These are phyloP conservation scores for Cladosporium velox DNA, from an alignment of 2,329 filamentous ascomycete species.

Conservation along the genomic window DNA sequence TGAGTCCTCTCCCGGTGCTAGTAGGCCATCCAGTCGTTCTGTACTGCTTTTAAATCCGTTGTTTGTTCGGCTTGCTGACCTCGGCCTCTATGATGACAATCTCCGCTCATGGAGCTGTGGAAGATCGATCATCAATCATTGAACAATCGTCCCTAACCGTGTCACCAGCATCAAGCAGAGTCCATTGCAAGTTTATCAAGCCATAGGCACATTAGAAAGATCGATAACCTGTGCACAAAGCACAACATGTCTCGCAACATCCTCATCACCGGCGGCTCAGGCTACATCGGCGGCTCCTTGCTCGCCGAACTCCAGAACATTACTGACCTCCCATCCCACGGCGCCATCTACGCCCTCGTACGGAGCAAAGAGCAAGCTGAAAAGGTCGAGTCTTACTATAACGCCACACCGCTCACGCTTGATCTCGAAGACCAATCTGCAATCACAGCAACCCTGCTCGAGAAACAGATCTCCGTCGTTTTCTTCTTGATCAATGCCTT, in stretches of 20 bases:
- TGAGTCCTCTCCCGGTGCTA: neutral
- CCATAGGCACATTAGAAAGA: neutral
- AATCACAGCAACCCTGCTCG: constrained; percentile 43
- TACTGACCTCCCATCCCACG: constrained; percentile 44
- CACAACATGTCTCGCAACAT: constrained; percentile 41
- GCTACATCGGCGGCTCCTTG: constrained; percentile 56
- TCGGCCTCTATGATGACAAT: neutral
- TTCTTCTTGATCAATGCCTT: constrained; percentile 52
- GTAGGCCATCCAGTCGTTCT: neutral
- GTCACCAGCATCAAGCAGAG: neutral
- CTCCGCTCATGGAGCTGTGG: neutral
- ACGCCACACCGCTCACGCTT: constrained; percentile 46
- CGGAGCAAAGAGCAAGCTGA: constrained; percentile 50
- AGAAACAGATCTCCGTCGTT: constrained; percentile 51
- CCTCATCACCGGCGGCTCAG: constrained; percentile 55
- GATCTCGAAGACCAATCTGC: constrained; percentile 42
- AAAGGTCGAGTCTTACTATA: constrained; percentile 45
- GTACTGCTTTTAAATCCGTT: neutral
- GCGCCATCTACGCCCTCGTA: constrained; percentile 51
- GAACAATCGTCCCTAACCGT: neutral
- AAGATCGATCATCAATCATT: neutral
- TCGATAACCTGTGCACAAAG: neutral
- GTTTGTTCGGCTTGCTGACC: neutral
- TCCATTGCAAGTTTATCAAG: no score
- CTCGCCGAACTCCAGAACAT: constrained; percentile 42